Evolutionary conservation across 2,329 filamentous ascomycete species (phyloP), one percentile per base, ranked within the genome.

Genomic region (Dothideomycetes sp.): DNA sequence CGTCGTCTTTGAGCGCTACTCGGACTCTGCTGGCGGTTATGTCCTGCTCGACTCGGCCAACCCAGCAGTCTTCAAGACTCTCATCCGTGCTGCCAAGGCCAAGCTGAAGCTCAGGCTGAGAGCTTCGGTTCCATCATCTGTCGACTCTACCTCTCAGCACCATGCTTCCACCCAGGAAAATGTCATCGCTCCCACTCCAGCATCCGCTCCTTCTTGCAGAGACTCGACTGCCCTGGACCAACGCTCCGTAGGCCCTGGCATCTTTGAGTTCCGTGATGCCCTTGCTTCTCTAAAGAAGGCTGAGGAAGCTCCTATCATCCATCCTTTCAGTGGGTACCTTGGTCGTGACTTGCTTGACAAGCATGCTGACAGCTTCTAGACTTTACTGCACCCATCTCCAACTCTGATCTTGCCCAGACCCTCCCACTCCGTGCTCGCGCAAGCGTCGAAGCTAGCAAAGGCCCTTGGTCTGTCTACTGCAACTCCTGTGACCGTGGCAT

Each of bases 91-190:
- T 51, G 91, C 91, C 49, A 98, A 95, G 70, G 91, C 91, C 25
- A 98, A 98, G 73, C 79, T 88, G 50, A 98, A 96, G 79, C 80
- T 98, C 52, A 88, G 91, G 64, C 76, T 98, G 45, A 84, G 56
- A 49, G 58, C 56, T 4, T 58, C 58, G n/a, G 53, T 59, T 32
- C 51, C 51, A 5, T 32, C 44, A 18, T n/a, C n/a, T n/a, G n/a
- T n/a, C n/a, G 43, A 47, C n/a, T 15, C 38, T 3, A 32, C 24
- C 23, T 24, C 36, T 13, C 18, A 16, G 5, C 22, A 37, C 16
- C 42, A 45, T 11, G 39, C 45, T 18, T 11, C 33, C 13, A 18
- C 28, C 19, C 29, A 35, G 23, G 45, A 49, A 22, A 45, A 50
- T 11, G 36, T 47, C 22, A 49, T 53, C 28, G 50, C 43, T 29